These are phyloP conservation scores for Apiospora koreana DNA, from an alignment of 2,329 filamentous ascomycete species.

Conservation along the genomic window DNA sequence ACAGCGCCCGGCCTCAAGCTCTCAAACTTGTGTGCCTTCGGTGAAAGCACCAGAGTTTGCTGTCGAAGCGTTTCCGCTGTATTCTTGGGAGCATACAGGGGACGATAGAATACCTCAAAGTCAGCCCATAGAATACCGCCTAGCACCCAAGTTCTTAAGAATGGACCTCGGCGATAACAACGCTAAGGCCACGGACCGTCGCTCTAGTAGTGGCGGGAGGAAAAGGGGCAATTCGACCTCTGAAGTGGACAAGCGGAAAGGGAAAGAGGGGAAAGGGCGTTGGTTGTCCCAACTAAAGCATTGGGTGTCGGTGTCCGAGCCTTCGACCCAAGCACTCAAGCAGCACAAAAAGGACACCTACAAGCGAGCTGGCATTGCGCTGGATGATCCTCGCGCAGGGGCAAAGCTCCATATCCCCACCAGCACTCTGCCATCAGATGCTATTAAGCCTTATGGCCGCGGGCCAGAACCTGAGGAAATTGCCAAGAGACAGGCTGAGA, in stretches of 20 bases:
- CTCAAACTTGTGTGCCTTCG: not conserved
- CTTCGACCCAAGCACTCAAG: constrained; percentile 50
- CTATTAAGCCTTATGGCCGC: constrained; percentile 44
- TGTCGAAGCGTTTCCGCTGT: not conserved
- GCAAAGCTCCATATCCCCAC: constrained; percentile 49
- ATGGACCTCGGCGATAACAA: constrained; percentile 15
- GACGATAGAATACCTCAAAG: not conserved
- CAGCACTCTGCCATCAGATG: constrained; percentile 44
- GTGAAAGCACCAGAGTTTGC: not conserved
- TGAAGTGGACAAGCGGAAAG: constrained; percentile 26
- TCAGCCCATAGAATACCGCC: not conserved
- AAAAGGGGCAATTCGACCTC: constrained; percentile 15
- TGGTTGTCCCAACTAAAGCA: constrained; percentile 48
- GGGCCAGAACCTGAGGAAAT: constrained; percentile 50
- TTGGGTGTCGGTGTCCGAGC: constrained; percentile 52
- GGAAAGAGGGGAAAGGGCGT: constrained; percentile 30
- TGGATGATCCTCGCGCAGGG: constrained; percentile 44
- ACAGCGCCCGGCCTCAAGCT: constrained; percentile 12
- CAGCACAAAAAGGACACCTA: constrained; percentile 45
- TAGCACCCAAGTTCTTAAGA: not conserved
- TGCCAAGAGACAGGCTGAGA: constrained; percentile 34
- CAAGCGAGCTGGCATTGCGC: constrained; percentile 44
- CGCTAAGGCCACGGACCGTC: not conserved
- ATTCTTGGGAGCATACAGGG: not conserved
- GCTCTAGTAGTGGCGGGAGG: constrained; percentile 6